Percentiles rank a stretch among this genome's conserved stretches.
phyloP scores from a whole-genome alignment of 2,329 filamentous ascomycete species.

The Leptographium lundbergii region DNA sequence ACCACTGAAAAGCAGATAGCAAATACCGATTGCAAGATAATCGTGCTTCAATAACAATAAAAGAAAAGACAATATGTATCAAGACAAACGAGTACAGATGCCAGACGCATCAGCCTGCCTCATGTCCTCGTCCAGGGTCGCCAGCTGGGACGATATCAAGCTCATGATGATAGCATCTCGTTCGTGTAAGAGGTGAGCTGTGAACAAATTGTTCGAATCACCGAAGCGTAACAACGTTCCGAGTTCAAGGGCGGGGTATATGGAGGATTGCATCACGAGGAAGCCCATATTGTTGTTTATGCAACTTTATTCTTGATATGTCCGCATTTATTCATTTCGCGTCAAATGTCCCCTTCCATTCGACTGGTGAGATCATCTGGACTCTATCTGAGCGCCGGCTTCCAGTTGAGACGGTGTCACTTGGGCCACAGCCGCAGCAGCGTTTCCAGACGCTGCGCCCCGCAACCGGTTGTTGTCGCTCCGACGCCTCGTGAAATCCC shows the following conservation, averaged over 20 bases:
- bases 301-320: background rate
- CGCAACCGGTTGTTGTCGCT: background rate
- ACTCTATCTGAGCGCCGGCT: slow-evolving; percentile 16
- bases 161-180: background rate
- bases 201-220: no score
- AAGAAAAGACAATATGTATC: background rate
- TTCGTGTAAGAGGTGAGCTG: no score
- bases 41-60: slow-evolving; percentile 1
- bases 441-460: background rate
- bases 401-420: slow-evolving; percentile 22
- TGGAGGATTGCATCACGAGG: background rate
- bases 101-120: background rate
- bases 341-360: background rate
- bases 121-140: background rate
- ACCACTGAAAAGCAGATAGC: background rate
- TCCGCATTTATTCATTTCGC: background rate
- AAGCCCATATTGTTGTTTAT: background rate
- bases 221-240: no score
- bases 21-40: background rate
- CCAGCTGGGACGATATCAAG: background rate
- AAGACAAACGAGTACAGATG: background rate
- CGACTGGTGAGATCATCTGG: background rate
- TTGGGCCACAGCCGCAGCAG: background rate
- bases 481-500: background rate
- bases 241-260: background rate